These are phyloP conservation scores for Arthrobotrys megalospora DNA, from an alignment of 2,329 filamentous ascomycete genomes.

Conservation along the genomic window DNA sequence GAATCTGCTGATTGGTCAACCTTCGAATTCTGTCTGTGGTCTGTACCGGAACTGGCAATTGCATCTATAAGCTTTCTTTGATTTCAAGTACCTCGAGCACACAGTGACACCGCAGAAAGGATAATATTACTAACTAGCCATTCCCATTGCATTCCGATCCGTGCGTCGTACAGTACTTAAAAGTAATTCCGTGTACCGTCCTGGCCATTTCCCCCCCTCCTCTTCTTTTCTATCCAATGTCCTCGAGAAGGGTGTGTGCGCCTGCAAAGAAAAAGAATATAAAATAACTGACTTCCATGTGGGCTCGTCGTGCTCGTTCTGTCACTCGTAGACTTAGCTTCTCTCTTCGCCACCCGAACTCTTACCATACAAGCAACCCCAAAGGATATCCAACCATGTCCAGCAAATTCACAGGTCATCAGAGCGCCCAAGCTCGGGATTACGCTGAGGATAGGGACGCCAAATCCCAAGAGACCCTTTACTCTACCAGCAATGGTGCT, in stretches of 20 bases:
- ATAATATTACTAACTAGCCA: conserved; percentile 34
- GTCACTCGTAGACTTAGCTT: conserved; percentile 33
- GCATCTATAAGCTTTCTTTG: conserved; percentile 35
- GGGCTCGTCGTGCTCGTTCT: conserved; percentile 32
- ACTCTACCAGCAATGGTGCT: conserved; percentile 73
- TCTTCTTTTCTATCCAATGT: background rate
- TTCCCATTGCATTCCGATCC: conserved; percentile 31
- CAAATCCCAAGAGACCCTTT: conserved; percentile 66
- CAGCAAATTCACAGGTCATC: conserved; percentile 52
- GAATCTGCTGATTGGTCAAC: conserved; percentile 42
- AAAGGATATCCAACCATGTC: conserved; percentile 43
- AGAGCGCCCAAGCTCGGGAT: conserved; percentile 46
- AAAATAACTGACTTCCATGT: conserved; percentile 43
- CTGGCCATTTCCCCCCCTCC: background rate
- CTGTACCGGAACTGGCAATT: conserved; percentile 45
- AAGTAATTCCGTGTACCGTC: conserved; percentile 22
- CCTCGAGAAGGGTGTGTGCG: background rate
- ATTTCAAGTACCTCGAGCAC: conserved; percentile 36
- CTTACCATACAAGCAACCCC: conserved; percentile 7
- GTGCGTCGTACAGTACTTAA: conserved; percentile 20
- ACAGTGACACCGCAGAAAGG: conserved; percentile 10
- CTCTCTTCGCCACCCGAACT: conserved; percentile 15
- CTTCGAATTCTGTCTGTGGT: background rate
- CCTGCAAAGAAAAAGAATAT: background rate
- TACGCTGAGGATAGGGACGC: conserved; percentile 52